Base-by-base conservation (phyloP, 2,329 filamentous ascomycete species). In the Coniella vitis region DNA sequence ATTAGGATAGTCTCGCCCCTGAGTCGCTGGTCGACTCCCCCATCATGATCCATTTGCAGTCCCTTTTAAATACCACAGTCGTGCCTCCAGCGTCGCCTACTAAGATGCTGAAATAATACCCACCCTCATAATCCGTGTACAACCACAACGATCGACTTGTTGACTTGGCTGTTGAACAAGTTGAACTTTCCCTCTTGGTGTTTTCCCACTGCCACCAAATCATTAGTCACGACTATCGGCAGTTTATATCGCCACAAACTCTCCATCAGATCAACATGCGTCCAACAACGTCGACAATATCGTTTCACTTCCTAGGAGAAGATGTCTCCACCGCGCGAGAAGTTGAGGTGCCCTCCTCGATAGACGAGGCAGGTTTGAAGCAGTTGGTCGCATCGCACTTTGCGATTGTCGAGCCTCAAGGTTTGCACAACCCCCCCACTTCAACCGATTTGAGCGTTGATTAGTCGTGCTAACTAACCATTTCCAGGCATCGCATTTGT, bases 221-320 rank as follows among this genome's bases (percentile, higher is more conserved):
- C 41, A 9, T 35, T 21, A n/a, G 17, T 7, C 17, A 19, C 22
- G 17, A 29, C 35, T n/a, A 34, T 14, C 37, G 31, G 19, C 17
- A 31, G 29, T 17, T 25, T 21, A 5, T 44, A 56, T 21, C 32
- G 20, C 14, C 2, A 16, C 9, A 4, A n/a, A 20, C n/a, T 14
- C 2, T 29, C 14, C n/a, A 10, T n/a, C 37, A 39, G 10, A 39
- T n/a, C 70, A 71, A 65, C 25, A 57, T 53, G 51, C 47, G 47
- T 22, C 51, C 51, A 7, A 38, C 37, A 37, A 40, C 40, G 32
- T 16, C 63, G 31, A 60, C 61, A 36, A 65, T 67, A 57, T 58
- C 60, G 36, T 73, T 73, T 46, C 64, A 70, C 48, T 66, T 73
- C 17, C 54, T 69, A 44, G 70, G 71, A 14, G 68, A 73, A 45